Evolutionary conservation across 805 yeast genomes (phyloP).

Genomic region (Jamesozyma rosinii): DNA sequence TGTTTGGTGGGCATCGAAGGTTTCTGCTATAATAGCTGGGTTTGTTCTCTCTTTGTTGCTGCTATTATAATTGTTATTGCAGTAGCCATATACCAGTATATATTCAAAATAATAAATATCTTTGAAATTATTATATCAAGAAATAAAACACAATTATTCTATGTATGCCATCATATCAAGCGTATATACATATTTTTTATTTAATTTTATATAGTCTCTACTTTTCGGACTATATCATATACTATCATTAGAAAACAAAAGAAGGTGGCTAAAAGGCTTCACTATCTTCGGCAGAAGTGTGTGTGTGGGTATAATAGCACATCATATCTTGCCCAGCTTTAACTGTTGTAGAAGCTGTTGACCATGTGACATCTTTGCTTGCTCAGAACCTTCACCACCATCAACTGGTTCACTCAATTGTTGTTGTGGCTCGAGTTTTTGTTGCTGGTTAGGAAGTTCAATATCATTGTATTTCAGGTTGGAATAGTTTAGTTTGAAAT

Average conservation of each 20-base stretch:
- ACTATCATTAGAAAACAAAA: background rate
- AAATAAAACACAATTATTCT: background rate
- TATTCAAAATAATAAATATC: background rate
- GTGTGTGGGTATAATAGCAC: background rate
- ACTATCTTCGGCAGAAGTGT: background rate
- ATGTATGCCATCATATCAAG: background rate
- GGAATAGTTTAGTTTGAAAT: constrained; percentile 33
- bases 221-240: background rate
- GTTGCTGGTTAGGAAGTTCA: background rate
- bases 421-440: background rate
- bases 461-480: constrained; percentile 9
- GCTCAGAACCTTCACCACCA: background rate
- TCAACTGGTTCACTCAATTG: background rate
- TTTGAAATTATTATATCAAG: background rate
- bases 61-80: constrained; percentile 1
- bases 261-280: too few relatives aligned
- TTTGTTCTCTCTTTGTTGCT: constrained; percentile 31
- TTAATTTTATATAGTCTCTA: background rate
- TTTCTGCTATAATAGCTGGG: constrained; percentile 36
- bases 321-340: constrained; percentile 16
- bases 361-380: constrained; percentile 15
- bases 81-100: background rate
- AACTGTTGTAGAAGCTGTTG: constrained; percentile 26
- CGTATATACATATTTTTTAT: background rate
- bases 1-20: constrained; percentile 88